Percentiles rank a stretch among this genome's conserved stretches.
Conservation (phyloP, 805 yeast genomes). For the Ogataea methanolica region DNA sequence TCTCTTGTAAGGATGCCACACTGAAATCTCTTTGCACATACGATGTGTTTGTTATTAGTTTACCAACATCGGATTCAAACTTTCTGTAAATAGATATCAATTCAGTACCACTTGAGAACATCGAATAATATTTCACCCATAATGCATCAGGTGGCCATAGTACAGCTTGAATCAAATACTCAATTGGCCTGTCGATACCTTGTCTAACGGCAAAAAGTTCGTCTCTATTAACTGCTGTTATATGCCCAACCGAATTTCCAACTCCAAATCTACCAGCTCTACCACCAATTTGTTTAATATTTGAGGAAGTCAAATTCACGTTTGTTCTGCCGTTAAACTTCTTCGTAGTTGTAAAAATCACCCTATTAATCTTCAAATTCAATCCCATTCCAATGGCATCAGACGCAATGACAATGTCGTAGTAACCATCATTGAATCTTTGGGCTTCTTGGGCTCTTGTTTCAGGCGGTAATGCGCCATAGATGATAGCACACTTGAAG, state of each 20-base stretch:
- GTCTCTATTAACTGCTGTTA: conserved; percentile 45
- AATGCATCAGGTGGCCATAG: conserved; percentile 77
- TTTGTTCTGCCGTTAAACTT: conserved; percentile 67
- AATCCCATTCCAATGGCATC: conserved; percentile 99
- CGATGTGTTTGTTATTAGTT: conserved; percentile 13
- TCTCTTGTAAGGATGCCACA: conserved; percentile 26
- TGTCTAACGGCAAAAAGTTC: conserved; percentile 43
- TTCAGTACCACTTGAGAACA: conserved; percentile 48
- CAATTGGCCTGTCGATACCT: conserved; percentile 48
- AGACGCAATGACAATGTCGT: conserved; percentile 85
- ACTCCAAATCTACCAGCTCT: conserved; percentile 80
- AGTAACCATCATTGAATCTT: conserved; percentile 71
- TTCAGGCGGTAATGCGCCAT: conserved; percentile 96
- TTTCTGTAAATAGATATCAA: conserved; percentile 42
- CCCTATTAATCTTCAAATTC: conserved; percentile 75
- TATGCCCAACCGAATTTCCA: conserved; percentile 39
- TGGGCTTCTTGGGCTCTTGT: conserved; percentile 81
- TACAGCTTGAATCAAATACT: conserved; percentile 53
- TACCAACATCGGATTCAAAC: conserved; percentile 38
- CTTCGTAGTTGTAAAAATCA: conserved; percentile 61
- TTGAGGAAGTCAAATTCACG: conserved; percentile 51
- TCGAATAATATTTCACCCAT: conserved; percentile 62
- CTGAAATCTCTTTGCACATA: conserved; percentile 19
- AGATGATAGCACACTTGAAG: conserved; percentile 78
- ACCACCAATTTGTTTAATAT: conserved; percentile 90